A percentile compares a stretch with the other conserved stretches of the same genome.
Evolutionary conservation across 2,329 filamentous ascomycete species (phyloP).

Genomic region (Sporothrix brunneoviolacea): DNA sequence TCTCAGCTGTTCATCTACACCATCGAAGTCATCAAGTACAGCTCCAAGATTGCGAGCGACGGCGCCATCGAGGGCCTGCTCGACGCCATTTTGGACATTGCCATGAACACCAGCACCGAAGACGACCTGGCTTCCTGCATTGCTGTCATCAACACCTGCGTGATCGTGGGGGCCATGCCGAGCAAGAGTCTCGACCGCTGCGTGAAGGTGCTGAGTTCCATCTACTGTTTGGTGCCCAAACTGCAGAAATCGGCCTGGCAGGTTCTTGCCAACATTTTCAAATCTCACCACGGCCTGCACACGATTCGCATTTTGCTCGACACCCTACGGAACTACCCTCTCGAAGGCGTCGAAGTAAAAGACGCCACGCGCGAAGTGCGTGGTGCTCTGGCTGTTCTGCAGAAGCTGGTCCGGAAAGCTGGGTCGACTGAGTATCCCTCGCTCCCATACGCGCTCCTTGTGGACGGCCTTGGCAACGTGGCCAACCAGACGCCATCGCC

Average conservation of each 20-base stretch:
- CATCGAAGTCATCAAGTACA: slow-evolving; percentile 67
- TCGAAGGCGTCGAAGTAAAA: slow-evolving; percentile 41
- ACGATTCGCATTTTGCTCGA: slow-evolving; percentile 60
- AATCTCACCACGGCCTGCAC: slow-evolving; percentile 65
- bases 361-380: slow-evolving; percentile 51
- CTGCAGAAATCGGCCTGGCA: slow-evolving; percentile 62
- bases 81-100: slow-evolving; percentile 57
- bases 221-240: slow-evolving; percentile 57
- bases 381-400: slow-evolving; percentile 56
- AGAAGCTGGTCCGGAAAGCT: slow-evolving; percentile 55
- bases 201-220: slow-evolving; percentile 64
- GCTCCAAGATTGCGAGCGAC: slow-evolving; percentile 61
- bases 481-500: slow-evolving; percentile 37
- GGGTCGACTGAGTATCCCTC: slow-evolving; percentile 53
- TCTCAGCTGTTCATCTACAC: slow-evolving; percentile 58
- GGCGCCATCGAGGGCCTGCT: slow-evolving; percentile 55
- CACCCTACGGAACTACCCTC: slow-evolving; percentile 46
- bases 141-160: slow-evolving; percentile 60
- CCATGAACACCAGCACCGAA: slow-evolving; percentile 57
- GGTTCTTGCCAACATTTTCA: slow-evolving; percentile 62
- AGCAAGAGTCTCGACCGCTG: slow-evolving; percentile 55
- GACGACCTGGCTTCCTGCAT: slow-evolving; percentile 63
- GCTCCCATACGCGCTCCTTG: slow-evolving; percentile 52
- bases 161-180: slow-evolving; percentile 67
- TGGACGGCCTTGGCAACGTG: slow-evolving; percentile 50